phyloP scores from a whole-genome alignment of 345 rosid species.

The Dipteronia dyeriana region DNA sequence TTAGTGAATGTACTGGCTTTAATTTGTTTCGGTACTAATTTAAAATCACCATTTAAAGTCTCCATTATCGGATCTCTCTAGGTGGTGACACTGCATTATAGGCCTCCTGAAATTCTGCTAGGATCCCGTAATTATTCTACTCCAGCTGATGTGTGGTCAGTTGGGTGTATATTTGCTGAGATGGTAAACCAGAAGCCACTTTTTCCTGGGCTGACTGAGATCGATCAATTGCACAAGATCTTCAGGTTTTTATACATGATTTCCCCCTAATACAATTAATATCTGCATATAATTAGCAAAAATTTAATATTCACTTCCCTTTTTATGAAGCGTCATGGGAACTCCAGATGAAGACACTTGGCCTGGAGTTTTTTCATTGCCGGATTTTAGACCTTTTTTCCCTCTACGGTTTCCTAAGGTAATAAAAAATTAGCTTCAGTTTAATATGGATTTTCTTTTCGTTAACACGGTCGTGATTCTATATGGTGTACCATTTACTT shows the following conservation, averaged over 20 bases:
- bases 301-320: not conserved
- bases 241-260: not conserved
- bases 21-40: not conserved
- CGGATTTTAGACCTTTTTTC: not conserved
- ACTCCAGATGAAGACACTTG: not conserved
- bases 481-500: not conserved
- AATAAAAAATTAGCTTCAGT: too few species aligned
- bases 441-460: too few species aligned
- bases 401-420: not conserved
- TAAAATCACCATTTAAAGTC: not conserved
- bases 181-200: slow-evolving; percentile 9
- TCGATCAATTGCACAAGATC: not conserved
- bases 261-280: too few species aligned
- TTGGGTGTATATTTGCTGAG: slow-evolving; percentile 25
- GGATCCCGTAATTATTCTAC: not conserved
- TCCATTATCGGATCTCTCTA: not conserved
- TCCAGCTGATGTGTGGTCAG: slow-evolving; percentile 20
- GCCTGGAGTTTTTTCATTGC: not conserved
- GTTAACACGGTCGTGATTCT: not conserved
- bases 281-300: too few species aligned
- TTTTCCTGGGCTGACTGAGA: not conserved
- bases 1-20: not conserved
- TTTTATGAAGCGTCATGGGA: not conserved
- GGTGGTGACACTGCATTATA: not conserved
- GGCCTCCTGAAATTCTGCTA: slow-evolving; percentile 20